phyloP scores from a whole-genome alignment of 2,329 filamentous ascomycete genomes.

The Amauroascus verrucosus region DNA sequence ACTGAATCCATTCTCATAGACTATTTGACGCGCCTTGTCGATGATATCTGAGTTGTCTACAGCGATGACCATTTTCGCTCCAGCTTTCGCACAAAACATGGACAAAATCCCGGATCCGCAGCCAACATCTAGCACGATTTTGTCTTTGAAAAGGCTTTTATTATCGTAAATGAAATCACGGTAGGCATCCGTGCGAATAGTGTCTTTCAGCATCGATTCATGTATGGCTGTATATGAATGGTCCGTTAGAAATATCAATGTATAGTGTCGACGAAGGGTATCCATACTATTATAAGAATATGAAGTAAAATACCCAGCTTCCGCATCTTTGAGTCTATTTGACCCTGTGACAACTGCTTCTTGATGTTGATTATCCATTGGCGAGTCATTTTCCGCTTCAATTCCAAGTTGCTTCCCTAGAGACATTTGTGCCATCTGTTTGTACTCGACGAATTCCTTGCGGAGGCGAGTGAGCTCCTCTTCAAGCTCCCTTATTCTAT shows the following conservation, averaged over 20 bases:
- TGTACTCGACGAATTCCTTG: constrained; percentile 55
- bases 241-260: background rate
- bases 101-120: constrained; percentile 78
- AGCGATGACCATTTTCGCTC: constrained; percentile 74
- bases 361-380: background rate
- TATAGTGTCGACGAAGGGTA: background rate
- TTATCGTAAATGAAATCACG: constrained; percentile 91
- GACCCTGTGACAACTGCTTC: constrained; percentile 22
- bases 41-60: constrained; percentile 92
- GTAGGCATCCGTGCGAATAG: constrained; percentile 79
- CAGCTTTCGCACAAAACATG: constrained; percentile 89
- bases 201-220: constrained; percentile 90
- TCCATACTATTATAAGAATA: constrained; percentile 56
- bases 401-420: constrained; percentile 56
- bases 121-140: constrained; percentile 81
- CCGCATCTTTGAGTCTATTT: constrained; percentile 40
- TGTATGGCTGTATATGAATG: constrained; percentile 61
- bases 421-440: constrained; percentile 54
- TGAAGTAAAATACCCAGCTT: constrained; percentile 53
- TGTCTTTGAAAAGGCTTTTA: constrained; percentile 74
- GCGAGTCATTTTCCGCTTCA: constrained; percentile 37
- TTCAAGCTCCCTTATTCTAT: constrained; percentile 49
- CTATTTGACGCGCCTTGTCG: constrained; percentile 71
- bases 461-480: constrained; percentile 51
- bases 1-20: constrained; percentile 68